Conservation (phyloP, 306 rosid species). For the Benincasa hispida region DNA sequence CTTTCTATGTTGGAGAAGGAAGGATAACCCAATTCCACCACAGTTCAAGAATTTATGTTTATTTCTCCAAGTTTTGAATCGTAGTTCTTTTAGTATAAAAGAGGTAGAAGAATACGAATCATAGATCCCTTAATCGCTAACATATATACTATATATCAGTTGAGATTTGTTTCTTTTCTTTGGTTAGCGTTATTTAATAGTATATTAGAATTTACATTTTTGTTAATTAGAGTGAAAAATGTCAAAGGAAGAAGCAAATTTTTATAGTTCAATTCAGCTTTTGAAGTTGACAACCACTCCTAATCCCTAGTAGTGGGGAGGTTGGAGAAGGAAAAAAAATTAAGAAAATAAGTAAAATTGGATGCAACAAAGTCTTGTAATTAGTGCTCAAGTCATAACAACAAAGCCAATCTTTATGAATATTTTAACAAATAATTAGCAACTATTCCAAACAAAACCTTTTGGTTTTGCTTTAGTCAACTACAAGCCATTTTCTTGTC, state of each 20-base stretch:
- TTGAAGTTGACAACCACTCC: neutral
- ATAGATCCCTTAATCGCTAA: too few species aligned
- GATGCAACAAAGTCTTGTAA: conserved; percentile 7
- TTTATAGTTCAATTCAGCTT: neutral
- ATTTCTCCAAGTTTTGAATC: too few species aligned
- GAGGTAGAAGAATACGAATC: too few species aligned
- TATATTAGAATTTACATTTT: too few species aligned
- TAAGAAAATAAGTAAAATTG: neutral
- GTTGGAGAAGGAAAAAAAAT: neutral
- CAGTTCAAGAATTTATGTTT: too few species aligned
- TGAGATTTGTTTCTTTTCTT: too few species aligned
- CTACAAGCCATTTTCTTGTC: neutral
- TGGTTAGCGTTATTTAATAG: too few species aligned
- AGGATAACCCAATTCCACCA: too few species aligned
- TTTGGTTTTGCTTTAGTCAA: conserved; percentile 1
- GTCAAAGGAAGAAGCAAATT: neutral
- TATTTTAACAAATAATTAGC: neutral
- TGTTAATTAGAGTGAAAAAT: too few species aligned
- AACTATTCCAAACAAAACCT: neutral
- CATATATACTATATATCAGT: too few species aligned
- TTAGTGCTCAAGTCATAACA: conserved; percentile 8
- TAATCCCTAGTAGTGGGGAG: conserved; percentile 24
- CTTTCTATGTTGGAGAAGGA: too few species aligned
- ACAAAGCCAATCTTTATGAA: neutral
- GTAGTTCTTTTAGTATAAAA: too few species aligned